phyloP scores from a whole-genome alignment of 2,329 filamentous ascomycete genomes.

The Drechslera avenae region DNA sequence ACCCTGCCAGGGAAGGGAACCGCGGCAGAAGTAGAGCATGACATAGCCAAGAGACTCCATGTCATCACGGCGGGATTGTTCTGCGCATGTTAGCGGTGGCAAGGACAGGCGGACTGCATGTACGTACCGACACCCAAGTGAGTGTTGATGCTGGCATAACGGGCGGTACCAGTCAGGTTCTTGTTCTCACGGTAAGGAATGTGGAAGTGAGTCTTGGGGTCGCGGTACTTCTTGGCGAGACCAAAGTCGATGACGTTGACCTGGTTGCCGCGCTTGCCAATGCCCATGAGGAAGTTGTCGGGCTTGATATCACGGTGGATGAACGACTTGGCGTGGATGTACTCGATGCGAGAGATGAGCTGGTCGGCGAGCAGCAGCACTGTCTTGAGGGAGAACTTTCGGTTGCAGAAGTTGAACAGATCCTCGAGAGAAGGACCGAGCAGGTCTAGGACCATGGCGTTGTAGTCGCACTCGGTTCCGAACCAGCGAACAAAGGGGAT shows the following conservation, averaged over 20 bases:
- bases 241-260: conserved; percentile 99
- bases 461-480: conserved; percentile 99
- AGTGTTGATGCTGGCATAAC: conserved; percentile 98
- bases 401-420: conserved; percentile 99
- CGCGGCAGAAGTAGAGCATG: conserved; percentile 99
- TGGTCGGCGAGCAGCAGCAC: conserved; percentile 95
- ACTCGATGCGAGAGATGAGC: conserved; percentile 98
- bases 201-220: conserved; percentile 99
- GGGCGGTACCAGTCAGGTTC: conserved; percentile 98
- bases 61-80: conserved; percentile 98
- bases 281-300: conserved; percentile 99
- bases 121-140: conserved; percentile 85
- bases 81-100: conserved; percentile 51
- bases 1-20: conserved; percentile 97
- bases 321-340: conserved; percentile 99
- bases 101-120: neutral
- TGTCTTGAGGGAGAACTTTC: conserved; percentile 98
- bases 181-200: conserved; percentile 99
- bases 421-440: conserved; percentile 95
- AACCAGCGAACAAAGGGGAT: conserved; percentile 99
- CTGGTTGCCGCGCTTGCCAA: conserved; percentile 98
- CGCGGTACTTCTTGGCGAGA: conserved; percentile 98
- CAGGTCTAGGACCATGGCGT: conserved; percentile 98
- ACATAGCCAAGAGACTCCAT: conserved; percentile 99
- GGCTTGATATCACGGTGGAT: conserved; percentile 99